Evolutionary conservation across 73 alveolate species (phyloP), one percentile per base, ranked within the genome.

Genomic region (Paraurostyla sp.): DNA sequence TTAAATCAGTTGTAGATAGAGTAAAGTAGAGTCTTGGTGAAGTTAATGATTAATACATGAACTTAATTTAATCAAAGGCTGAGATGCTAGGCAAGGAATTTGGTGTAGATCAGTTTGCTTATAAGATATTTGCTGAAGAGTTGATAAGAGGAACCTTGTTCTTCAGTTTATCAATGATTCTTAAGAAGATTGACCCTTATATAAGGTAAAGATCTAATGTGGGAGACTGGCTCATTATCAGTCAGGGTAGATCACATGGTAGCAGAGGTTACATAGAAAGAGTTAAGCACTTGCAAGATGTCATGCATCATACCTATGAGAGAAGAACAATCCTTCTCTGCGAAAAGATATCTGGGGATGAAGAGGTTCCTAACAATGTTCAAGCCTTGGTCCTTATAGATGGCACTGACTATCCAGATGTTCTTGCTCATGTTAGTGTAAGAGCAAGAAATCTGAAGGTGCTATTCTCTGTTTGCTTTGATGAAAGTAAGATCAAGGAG

Each of bases 401-500:
- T 49, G 76, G 93, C 11, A 93, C 96, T 69, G 95, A 95, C 92
- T 95, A 94, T 78, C 98, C 98, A 6, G 98, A 96, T 71, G 96
- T 96, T 83, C 89, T 96, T 46, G 95, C 98, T 13, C 99, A 96
- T 69, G 98, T 96, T 45, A 91, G 97, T 54, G 98, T 96, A 20
- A 85, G 99, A 41, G 98, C 99, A 20, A 93, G 99, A 65, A 96
- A 96, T 82, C 92, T 93, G 78, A 92, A 92, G 85, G 97, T 94
- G 0, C 88, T 94, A 75, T 71, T 96, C 43, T 46, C 92, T 23
- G 99, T 96, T 46, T 76, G 92, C 30, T 96, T 96, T 46, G 91
- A 90, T 16, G 98, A 94, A 49, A 92, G 73, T 46, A 80, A 62
- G 22, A 94, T 85, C 15, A 57, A 54, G 23, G 91, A 93, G 36